phyloP scores from a whole-genome alignment of 2,329 filamentous ascomycete genomes.

The Fusarium sp. region DNA sequence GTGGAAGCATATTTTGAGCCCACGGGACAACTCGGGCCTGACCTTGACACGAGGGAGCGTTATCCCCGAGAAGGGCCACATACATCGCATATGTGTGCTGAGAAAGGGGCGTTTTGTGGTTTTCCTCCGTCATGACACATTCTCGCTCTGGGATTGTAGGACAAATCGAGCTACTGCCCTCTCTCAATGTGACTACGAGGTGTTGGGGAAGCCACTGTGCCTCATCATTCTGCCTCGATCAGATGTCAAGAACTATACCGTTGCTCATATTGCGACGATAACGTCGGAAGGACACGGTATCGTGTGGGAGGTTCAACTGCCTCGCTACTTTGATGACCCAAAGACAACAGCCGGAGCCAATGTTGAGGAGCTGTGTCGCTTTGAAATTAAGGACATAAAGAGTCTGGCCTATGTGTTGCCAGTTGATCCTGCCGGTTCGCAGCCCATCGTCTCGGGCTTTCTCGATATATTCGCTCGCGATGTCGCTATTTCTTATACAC shows the following conservation, averaged over 20 bases:
- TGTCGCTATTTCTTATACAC: constrained; percentile 85
- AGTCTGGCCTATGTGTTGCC: constrained; percentile 76
- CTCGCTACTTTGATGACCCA: constrained; percentile 53
- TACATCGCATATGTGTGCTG: constrained; percentile 83
- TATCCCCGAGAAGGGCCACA: constrained; percentile 74
- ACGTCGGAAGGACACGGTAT: constrained; percentile 81
- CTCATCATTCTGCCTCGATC: constrained; percentile 77
- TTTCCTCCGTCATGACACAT: constrained; percentile 76
- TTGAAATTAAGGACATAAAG: constrained; percentile 71
- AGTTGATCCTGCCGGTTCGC: constrained; percentile 85
- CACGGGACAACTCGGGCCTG: constrained; percentile 51
- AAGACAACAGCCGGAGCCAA: constrained; percentile 36
- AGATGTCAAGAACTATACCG: constrained; percentile 64
- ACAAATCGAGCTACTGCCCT: constrained; percentile 67
- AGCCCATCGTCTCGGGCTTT: constrained; percentile 77
- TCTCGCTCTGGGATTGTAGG: constrained; percentile 85
- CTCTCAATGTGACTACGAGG: constrained; percentile 59
- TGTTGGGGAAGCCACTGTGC: constrained; percentile 79
- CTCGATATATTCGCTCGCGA: constrained; percentile 88
- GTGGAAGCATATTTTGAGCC: constrained; percentile 74
- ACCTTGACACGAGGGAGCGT: constrained; percentile 73
- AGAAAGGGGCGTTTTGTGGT: constrained; percentile 82
- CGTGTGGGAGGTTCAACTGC: constrained; percentile 81
- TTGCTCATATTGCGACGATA: constrained; percentile 82
- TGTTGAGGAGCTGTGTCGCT: constrained; percentile 75